These are phyloP conservation scores for Epichloe scottii DNA, from an alignment of 2,329 filamentous ascomycete species.

Conservation along the genomic window DNA sequence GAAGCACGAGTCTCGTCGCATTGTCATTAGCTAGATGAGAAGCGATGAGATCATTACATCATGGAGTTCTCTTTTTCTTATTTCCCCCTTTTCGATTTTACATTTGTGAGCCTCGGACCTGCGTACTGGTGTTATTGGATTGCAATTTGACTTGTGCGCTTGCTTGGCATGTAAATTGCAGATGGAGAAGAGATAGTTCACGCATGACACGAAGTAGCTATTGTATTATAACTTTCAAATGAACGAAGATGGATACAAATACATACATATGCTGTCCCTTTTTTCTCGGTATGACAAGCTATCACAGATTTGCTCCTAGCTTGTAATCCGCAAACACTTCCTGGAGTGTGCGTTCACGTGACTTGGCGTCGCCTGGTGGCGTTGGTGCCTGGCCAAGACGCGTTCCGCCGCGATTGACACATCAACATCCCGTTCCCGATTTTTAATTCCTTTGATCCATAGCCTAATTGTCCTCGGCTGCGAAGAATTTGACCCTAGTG, in stretches of 20 bases:
- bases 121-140: conserved; percentile 1
- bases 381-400: conserved; percentile 19
- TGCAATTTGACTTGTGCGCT: background rate
- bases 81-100: background rate
- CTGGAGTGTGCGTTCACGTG: conserved; percentile 17
- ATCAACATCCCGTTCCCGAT: background rate
- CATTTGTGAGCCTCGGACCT: background rate
- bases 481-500: background rate
- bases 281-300: no score
- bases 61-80: background rate
- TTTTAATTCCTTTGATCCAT: background rate
- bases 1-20: conserved; percentile 43
- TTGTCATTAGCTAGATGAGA: conserved; percentile 35
- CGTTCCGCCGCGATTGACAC: conserved; percentile 13
- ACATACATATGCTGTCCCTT: no score
- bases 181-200: background rate
- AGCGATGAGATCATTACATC: background rate
- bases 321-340: background rate
- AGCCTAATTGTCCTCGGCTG: background rate
- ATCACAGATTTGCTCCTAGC: no score
- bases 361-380: conserved; percentile 22
- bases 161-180: background rate
- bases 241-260: background rate
- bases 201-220: background rate
- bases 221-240: background rate